Evolutionary conservation across 768 basidiomycete genomes (phyloP), one percentile per base, ranked within the genome.

Genomic region (Suillus tomentosus): DNA sequence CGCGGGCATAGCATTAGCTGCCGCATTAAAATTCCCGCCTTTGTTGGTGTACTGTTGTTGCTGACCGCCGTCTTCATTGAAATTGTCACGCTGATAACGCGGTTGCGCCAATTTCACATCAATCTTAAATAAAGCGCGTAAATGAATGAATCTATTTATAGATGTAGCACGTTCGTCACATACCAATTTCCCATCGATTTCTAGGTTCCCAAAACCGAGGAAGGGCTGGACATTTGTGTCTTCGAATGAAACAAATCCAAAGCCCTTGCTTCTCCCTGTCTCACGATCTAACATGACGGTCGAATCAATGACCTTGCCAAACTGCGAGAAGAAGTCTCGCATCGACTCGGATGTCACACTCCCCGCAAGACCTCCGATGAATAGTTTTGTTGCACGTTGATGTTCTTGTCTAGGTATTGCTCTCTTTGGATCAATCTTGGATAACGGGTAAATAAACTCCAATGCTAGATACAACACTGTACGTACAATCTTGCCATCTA

Each of bases 231-330:
- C 93, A 68, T 91, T 87, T n/a, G 89, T 90, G 66, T 94, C 91
- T 73, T 95, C 91, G 72, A 98, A 96, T 0, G 95, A 96, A 13
- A 99, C 94, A 73, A 99, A 99, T 0, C 96, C 97, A 68, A 99
- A 99, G 14, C 97, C 97, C 76, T 99, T 97, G 78, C 93, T 95
- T 57, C 95, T 80, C 31, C 92, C 91, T 4, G 95, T 95, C 76
- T 98, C 95, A 51, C 95, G 90, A 78, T 99, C 97, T 69, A 97
- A 84, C 97, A 99, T 99, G 69, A 99, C 95, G 1, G 96, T 99
- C 53, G 96, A 95, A 75, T 99, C 96, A 71, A 97, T 91, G 67
- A 99, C 95, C 68, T 89, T 90, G 65, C 97, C 97, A 69, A 92
- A 99, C 74, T 96, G 91, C 50, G 89, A 88, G 78, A 99, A 96